Percentiles rank a stretch among this genome's conserved stretches.
Conservation (phyloP, 164 flowering plant genomes). For the Amborella trichopoda region DNA sequence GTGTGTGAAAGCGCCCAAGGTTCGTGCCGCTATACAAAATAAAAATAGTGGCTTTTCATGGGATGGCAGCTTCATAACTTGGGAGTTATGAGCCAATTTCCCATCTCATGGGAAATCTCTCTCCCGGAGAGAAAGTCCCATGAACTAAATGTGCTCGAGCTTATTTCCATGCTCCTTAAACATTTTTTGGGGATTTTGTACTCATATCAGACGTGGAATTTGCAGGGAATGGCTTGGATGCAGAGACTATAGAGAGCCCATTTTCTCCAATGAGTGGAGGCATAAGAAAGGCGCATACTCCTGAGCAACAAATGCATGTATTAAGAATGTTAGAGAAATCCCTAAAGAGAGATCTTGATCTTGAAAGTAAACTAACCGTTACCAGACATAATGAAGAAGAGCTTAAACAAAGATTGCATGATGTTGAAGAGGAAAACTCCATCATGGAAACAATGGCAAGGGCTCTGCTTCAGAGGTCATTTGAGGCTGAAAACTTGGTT, state of each 20-base stretch:
- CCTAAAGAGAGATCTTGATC: conserved; percentile 71
- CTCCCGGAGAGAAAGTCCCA: too few species aligned
- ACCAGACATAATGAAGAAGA: conserved; percentile 47
- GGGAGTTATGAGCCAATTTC: too few species aligned
- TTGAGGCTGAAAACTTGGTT: conserved; percentile 62
- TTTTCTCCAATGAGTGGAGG: conserved; percentile 18
- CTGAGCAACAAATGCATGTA: conserved; percentile 55
- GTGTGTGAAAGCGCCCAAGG: too few species aligned
- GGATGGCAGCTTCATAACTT: too few species aligned
- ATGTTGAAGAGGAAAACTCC: conserved; percentile 34
- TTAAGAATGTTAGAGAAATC: conserved; percentile 88
- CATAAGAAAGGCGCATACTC: conserved; percentile 52
- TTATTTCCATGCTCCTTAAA: too few species aligned
- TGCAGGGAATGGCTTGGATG: conserved; percentile 32
- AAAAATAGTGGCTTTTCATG: too few species aligned
- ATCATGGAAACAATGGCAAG: conserved; percentile 43
- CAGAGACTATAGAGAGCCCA: conserved; percentile 16
- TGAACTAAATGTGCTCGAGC: too few species aligned
- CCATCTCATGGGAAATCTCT: too few species aligned
- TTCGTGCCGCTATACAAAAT: too few species aligned
- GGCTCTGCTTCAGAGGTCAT: conserved; percentile 25
- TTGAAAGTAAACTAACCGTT: conserved; percentile 60
- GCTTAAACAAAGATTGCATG: conserved; percentile 30
- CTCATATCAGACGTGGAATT: too few species aligned
- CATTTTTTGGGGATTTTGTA: too few species aligned